Evolutionary conservation across 2,329 filamentous ascomycete genomes (phyloP).

Genomic region (Xylariaceae sp.): DNA sequence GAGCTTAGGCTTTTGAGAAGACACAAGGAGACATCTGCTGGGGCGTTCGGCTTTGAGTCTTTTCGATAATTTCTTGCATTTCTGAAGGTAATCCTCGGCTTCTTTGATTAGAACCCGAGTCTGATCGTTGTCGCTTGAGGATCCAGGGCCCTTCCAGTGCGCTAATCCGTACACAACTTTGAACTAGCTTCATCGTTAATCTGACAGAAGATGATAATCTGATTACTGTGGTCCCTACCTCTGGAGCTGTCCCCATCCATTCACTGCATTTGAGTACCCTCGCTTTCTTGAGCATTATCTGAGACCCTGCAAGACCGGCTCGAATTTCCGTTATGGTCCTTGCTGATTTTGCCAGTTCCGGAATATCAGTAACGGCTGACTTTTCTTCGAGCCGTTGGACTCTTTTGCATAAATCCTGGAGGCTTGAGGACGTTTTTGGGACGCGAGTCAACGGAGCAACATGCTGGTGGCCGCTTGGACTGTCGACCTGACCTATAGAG

Average conservation of each 20-base stretch:
- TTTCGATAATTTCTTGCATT: conserved; percentile 33
- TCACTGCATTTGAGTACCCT: conserved; percentile 32
- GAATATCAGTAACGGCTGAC: conserved; percentile 12
- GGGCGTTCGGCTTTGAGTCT: conserved; percentile 32
- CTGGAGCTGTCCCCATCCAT: conserved; percentile 28
- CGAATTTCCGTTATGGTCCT: conserved; percentile 24
- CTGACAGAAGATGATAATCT: conserved; percentile 1
- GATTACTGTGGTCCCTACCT: conserved; percentile 23
- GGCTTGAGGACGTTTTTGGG: background rate
- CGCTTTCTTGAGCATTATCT: conserved; percentile 34
- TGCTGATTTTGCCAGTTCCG: conserved; percentile 17
- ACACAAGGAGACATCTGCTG: conserved; percentile 25
- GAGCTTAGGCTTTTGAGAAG: conserved; percentile 17
- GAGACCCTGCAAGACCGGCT: conserved; percentile 20
- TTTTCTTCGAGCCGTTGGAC: conserved; percentile 19
- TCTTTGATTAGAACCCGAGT: conserved; percentile 22
- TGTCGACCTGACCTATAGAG: no score
- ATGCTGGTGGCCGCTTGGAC: no score
- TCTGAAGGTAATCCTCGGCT: conserved; percentile 27
- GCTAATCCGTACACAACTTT: conserved; percentile 24
- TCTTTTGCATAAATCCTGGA: conserved; percentile 17
- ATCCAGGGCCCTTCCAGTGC: conserved; percentile 13
- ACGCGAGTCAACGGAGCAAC: background rate
- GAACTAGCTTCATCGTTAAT: conserved; percentile 23
- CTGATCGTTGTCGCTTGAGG: conserved; percentile 20